Conservation (phyloP, 371 early-diverging fungal species). For the Mortierella sp. region DNA sequence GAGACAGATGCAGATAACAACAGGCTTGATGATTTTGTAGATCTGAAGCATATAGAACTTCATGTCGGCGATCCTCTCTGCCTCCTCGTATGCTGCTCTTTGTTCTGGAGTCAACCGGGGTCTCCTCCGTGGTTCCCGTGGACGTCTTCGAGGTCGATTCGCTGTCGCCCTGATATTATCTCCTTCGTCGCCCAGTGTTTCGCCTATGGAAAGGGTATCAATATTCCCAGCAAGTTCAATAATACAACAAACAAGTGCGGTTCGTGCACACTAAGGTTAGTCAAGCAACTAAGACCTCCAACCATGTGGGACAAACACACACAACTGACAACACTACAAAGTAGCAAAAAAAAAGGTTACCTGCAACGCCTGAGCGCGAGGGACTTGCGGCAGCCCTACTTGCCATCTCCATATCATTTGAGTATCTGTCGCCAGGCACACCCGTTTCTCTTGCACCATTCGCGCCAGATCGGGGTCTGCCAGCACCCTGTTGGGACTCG, state of each 20-base stretch:
- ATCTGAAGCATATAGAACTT: conserved; percentile 85
- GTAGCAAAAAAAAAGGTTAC: not conserved
- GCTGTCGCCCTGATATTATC: conserved; percentile 46
- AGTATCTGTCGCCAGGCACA: not conserved
- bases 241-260: not conserved
- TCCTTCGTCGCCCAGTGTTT: conserved; percentile 20
- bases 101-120: conserved; percentile 55
- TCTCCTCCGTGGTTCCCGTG: conserved; percentile 41
- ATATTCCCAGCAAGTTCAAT: not conserved
- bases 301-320: not conserved
- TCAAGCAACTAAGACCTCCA: not conserved
- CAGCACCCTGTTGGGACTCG: not conserved
- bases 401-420: conserved; percentile 5
- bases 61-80: conserved; percentile 70
- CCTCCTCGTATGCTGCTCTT: conserved; percentile 57
- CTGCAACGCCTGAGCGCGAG: conserved; percentile 11
- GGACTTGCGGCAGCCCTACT: not conserved
- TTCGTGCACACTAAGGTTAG: not conserved
- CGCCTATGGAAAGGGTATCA: conserved; percentile 3
- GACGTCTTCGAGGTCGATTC: conserved; percentile 50
- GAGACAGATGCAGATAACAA: conserved; percentile 79
- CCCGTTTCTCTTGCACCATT: not conserved
- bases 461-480: not conserved
- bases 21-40: conserved; percentile 86
- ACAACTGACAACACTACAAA: not conserved